A percentile compares a stretch with the other conserved stretches of the same genome.
Conservation (phyloP, 2,329 filamentous ascomycete species). For the Torrubiella hemipterigena region DNA sequence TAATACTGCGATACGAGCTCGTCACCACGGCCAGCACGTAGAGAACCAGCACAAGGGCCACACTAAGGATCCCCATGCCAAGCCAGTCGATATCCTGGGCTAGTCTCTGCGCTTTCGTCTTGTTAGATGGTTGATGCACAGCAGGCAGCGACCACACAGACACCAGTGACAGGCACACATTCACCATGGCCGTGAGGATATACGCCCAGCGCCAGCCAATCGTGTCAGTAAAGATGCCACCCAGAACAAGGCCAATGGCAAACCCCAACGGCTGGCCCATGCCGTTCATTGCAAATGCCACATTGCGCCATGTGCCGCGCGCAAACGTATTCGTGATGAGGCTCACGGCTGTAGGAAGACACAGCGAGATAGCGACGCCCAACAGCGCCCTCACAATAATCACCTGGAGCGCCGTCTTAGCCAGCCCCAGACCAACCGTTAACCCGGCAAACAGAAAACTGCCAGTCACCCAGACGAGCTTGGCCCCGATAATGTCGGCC, state of each 20-base stretch:
- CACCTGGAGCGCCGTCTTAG: constrained; percentile 7
- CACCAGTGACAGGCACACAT: constrained; percentile 19
- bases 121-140: constrained; percentile 10
- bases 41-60: constrained; percentile 33
- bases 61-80: constrained; percentile 31
- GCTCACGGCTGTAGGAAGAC: constrained; percentile 12
- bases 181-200: constrained; percentile 24
- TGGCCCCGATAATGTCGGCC: constrained; percentile 2
- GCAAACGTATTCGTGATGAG: constrained; percentile 10
- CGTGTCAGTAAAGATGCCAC: constrained; percentile 34
- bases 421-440: neutral
- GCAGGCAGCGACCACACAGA: constrained; percentile 24
- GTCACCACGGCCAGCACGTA: constrained; percentile 37
- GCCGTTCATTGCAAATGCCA: constrained; percentile 30
- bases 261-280: constrained; percentile 34
- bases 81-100: constrained; percentile 39
- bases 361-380: constrained; percentile 14
- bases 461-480: neutral
- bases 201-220: constrained; percentile 36
- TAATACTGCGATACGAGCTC: constrained; percentile 23
- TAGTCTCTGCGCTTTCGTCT: constrained; percentile 14
- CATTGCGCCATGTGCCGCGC: constrained; percentile 21
- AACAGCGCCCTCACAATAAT: constrained; percentile 15
- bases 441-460: neutral
- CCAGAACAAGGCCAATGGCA: constrained; percentile 34